Percentiles rank a stretch among this genome's conserved stretches.
Evolutionary conservation across 1,139 yeast genomes (phyloP).

Genomic region (Pichia sp.): DNA sequence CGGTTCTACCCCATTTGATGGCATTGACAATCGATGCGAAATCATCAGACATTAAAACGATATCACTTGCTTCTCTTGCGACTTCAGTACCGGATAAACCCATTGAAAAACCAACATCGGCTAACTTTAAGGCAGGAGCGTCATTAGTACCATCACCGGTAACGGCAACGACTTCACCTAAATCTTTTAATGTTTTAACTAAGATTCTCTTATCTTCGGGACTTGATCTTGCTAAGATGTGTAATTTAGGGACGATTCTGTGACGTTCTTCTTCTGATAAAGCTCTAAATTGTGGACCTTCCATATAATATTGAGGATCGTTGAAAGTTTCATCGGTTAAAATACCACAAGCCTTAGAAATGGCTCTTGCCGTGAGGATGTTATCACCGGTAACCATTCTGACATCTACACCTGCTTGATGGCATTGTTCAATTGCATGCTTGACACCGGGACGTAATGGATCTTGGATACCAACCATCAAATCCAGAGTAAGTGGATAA

Average conservation of each 20-base stretch:
- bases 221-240: slow-evolving; percentile 89
- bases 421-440: slow-evolving; percentile 83
- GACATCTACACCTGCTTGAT: slow-evolving; percentile 88
- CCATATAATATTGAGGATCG: slow-evolving; percentile 71
- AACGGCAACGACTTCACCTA: slow-evolving; percentile 95
- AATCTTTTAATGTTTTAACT: slow-evolving; percentile 75
- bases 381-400: slow-evolving; percentile 99
- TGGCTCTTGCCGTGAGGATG: slow-evolving; percentile 84
- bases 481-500: slow-evolving; percentile 51
- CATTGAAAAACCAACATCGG: slow-evolving; percentile 94
- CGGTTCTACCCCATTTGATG: slow-evolving; percentile 99
- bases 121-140: slow-evolving; percentile 91
- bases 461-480: slow-evolving; percentile 90
- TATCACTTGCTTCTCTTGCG: slow-evolving; percentile 95
- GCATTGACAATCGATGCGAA: slow-evolving; percentile 95
- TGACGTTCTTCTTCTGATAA: slow-evolving; percentile 58
- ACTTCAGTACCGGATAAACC: slow-evolving; percentile 94
- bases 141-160: slow-evolving; percentile 99
- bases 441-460: slow-evolving; percentile 92
- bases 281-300: slow-evolving; percentile 86
- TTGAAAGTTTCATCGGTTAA: slow-evolving; percentile 50
- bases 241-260: slow-evolving; percentile 63
- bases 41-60: slow-evolving; percentile 92
- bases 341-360: slow-evolving; percentile 84
- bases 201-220: slow-evolving; percentile 92